Evolutionary conservation across 2,329 filamentous ascomycete genomes (phyloP), one percentile per base, ranked within the genome.

Genomic region (Diaporthe helianthi): DNA sequence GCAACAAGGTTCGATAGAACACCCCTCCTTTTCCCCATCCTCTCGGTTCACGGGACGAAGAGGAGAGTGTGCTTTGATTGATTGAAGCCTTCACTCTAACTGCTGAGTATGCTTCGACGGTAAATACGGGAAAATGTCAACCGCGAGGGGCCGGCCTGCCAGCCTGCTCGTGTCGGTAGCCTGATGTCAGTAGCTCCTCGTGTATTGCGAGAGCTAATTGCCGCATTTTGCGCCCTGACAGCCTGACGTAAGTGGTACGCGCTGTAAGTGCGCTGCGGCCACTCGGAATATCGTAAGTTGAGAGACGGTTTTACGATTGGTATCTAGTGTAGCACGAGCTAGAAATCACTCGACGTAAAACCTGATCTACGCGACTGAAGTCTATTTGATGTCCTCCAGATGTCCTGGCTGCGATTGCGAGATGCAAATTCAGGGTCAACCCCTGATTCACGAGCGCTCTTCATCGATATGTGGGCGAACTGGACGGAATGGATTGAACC

Each of bases 141-240:
- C 17, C 22, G 33, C 15, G 54, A 60, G 1, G 53, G 53, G 15
- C 6, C 15, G 15, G 54, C 22, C 7, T 36, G 38, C 36, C 46
- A n/a, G n/a, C 17, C 17, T 44, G 41, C 41, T 46, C 41, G 41
- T 19, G 41, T 47, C n/a, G 55, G 24, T 61, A 9, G 24, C 38
- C 55, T 31, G 15, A 5, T 15, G 2, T 7, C 41, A 9, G n/a
- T 47, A 22, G 19, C 26, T 15, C 15, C 58, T 61, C 41, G 58
- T 61, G 41, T 61, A 41, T 61, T 47, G 47, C 41, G 55, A 41
- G 54, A 61, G 55, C 55, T 61, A 41, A 61, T 47, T 33, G 26
- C 33, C 26, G 58, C 26, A 47, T 15, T 61, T 38, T 38, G 55
- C 41, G 41, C 58, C 41, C 55, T n/a, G n/a, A n/a, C n/a, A n/a